A percentile compares a stretch with the other conserved stretches of the same genome.
Evolutionary conservation across 805 yeast genomes (phyloP).

Genomic region (Lachancea cidri): DNA sequence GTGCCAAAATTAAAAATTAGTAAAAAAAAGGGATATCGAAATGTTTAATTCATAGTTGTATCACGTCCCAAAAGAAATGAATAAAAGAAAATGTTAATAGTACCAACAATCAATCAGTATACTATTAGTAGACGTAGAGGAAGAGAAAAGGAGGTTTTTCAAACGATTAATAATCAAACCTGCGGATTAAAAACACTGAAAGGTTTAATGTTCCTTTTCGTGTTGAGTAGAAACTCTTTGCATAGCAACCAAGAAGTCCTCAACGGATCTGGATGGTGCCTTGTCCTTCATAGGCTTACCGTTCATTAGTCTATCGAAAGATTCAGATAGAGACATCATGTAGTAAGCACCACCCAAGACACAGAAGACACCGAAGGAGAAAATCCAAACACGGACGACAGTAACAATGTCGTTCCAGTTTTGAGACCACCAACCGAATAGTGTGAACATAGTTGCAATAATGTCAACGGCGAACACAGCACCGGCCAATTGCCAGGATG

Average conservation of each 20-base stretch:
- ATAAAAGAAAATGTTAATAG: constrained; percentile 6
- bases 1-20: constrained; percentile 17
- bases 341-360: constrained; percentile 94
- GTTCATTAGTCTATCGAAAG: constrained; percentile 79
- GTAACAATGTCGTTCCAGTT: constrained; percentile 96
- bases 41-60: constrained; percentile 13
- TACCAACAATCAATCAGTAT: not conserved
- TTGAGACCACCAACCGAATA: constrained; percentile 97
- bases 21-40: constrained; percentile 18
- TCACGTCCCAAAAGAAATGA: constrained; percentile 9
- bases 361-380: constrained; percentile 97
- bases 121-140: not conserved
- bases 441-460: constrained; percentile 85
- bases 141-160: constrained; percentile 7
- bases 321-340: constrained; percentile 78
- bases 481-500: constrained; percentile 96
- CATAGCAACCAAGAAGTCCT: constrained; percentile 82
- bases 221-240: constrained; percentile 87
- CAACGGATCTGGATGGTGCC: constrained; percentile 60
- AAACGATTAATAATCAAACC: not conserved
- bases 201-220: constrained; percentile 62
- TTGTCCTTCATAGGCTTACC: constrained; percentile 63
- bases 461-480: constrained; percentile 88
- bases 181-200: not conserved
- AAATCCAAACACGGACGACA: constrained; percentile 89